These are phyloP conservation scores for Hypoxylon sp. DNA, from an alignment of 2,329 filamentous ascomycete species.

Conservation along the genomic window DNA sequence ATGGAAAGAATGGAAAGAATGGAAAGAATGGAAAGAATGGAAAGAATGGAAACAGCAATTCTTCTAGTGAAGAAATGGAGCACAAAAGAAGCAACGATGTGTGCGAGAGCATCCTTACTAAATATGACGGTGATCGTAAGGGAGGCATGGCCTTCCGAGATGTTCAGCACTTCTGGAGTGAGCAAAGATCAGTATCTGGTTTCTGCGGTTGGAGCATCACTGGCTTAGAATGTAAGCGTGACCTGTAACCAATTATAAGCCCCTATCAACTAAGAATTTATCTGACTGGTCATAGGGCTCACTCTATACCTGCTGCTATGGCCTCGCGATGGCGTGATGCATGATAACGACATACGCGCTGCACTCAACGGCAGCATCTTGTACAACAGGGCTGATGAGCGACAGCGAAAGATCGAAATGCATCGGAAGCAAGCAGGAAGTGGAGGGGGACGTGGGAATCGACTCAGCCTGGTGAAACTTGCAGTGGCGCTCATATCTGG, in stretches of 20 bases:
- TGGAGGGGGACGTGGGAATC: background rate
- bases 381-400: slow-evolving; percentile 20
- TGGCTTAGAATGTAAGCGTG: slow-evolving; percentile 27
- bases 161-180: slow-evolving; percentile 2
- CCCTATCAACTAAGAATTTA: background rate
- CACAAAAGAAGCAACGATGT: background rate
- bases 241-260: background rate
- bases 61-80: slow-evolving; percentile 6
- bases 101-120: slow-evolving; percentile 22
- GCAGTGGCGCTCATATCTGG: slow-evolving; percentile 12
- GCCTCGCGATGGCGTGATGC: slow-evolving; percentile 11
- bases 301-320: slow-evolving; percentile 12
- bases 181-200: slow-evolving; percentile 9
- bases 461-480: slow-evolving; percentile 13
- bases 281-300: slow-evolving; percentile 6
- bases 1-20: too few species aligned
- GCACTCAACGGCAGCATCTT: slow-evolving; percentile 27
- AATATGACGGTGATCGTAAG: slow-evolving; percentile 15
- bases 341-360: slow-evolving; percentile 20
- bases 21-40: too few species aligned
- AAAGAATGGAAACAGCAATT: background rate
- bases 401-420: slow-evolving; percentile 1
- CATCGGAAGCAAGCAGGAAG: background rate
- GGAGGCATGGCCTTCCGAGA: slow-evolving; percentile 20
- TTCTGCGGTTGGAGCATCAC: background rate